These are phyloP conservation scores for Gossypium stocksii DNA, from an alignment of 345 rosid species.

Conservation along the genomic window DNA sequence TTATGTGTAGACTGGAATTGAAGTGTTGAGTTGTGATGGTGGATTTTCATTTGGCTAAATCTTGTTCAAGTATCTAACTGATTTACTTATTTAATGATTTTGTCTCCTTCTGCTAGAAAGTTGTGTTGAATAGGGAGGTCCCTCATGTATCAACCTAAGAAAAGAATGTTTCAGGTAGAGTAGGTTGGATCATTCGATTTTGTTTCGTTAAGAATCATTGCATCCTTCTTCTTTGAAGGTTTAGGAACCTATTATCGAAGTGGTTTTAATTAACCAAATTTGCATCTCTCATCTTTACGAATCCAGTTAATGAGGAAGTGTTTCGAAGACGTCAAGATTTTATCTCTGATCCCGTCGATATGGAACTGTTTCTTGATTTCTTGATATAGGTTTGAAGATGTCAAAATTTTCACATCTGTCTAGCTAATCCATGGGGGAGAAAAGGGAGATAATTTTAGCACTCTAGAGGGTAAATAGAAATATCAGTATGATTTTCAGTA, in stretches of 20 bases:
- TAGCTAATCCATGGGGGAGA: not conserved
- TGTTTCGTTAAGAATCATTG: not conserved
- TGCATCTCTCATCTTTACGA: not conserved
- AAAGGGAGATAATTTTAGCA: not conserved
- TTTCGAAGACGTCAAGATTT: not conserved
- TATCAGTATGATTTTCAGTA: not conserved
- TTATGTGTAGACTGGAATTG: constrained; percentile 10
- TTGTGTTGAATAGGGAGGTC: not conserved
- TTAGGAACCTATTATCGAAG: not conserved
- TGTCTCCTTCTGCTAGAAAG: not conserved
- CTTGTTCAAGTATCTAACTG: not conserved
- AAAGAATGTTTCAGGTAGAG: not conserved
- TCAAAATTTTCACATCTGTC: not conserved
- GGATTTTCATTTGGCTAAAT: not conserved
- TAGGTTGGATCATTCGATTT: not conserved
- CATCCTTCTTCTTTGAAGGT: not conserved
- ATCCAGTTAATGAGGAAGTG: not conserved
- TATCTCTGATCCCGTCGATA: not conserved
- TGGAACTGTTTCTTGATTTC: not conserved
- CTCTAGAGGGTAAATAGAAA: not conserved
- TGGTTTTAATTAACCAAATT: too few relatives aligned
- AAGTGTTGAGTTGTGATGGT: constrained; percentile 9
- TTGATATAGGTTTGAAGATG: not conserved
- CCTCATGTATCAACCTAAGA: not conserved
- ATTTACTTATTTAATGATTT: not conserved